Evolutionary conservation across 1,284 basidiomycete species (phyloP).

Genomic region (Puccinia horiana): DNA sequence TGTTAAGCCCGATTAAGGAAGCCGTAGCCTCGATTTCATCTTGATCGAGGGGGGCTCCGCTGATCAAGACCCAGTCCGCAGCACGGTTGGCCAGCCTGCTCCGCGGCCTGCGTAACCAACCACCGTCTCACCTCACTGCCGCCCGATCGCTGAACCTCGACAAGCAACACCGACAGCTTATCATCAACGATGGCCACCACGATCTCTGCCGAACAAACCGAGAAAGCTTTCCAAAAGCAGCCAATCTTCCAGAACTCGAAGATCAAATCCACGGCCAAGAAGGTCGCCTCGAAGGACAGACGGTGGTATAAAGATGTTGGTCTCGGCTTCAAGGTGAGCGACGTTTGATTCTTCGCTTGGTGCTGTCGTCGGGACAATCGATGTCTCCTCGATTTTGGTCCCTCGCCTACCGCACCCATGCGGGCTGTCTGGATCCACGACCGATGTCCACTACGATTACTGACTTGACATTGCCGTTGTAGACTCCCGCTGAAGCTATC

Average conservation of each 20-base stretch:
- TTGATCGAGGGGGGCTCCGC: no score
- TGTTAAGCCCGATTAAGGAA: not conserved
- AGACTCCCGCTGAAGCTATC: constrained; percentile 91
- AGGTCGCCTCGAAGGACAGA: constrained; percentile 88
- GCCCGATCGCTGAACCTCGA: not conserved
- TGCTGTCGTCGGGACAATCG: not conserved
- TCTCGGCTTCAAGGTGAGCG: constrained; percentile 57
- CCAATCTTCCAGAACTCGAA: constrained; percentile 98
- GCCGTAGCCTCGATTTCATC: not conserved
- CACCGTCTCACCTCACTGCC: not conserved
- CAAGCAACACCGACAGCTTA: not conserved
- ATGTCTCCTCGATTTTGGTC: not conserved
- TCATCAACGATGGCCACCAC: constrained; percentile 41
- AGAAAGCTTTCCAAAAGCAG: constrained; percentile 85
- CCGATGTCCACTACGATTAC: not conserved
- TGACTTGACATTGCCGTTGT: not conserved
- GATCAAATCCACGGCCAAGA: constrained; percentile 73
- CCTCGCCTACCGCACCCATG: not conserved
- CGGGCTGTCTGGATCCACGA: not conserved
- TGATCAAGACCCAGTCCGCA: constrained; percentile 5
- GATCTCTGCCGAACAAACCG: constrained; percentile 49
- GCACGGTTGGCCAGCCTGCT: not conserved
- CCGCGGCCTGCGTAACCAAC: not conserved
- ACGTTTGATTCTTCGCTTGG: not conserved
- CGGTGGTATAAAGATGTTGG: constrained; percentile 84